A percentile compares a stretch with the other conserved stretches of the same genome.
Evolutionary conservation across 352 stramenopile species (phyloP).

Genomic region (Phytophthora crassamura): DNA sequence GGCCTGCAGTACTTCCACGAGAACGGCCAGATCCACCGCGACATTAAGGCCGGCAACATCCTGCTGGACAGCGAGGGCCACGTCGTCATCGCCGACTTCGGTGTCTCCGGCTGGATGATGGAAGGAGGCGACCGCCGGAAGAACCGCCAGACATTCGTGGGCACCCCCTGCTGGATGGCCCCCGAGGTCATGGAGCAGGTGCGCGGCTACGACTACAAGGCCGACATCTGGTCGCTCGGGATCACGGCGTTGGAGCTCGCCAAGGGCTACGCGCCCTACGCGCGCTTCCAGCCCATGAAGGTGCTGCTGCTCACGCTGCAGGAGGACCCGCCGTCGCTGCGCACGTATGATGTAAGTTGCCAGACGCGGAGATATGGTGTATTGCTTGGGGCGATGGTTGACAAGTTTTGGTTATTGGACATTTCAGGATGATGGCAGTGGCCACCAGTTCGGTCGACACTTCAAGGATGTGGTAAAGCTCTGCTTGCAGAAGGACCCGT

Average conservation of each 20-base stretch:
- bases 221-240: conserved; percentile 99
- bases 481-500: conserved; percentile 89
- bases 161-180: conserved; percentile 98
- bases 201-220: conserved; percentile 95
- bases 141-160: conserved; percentile 98
- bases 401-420: conserved; percentile 3
- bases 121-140: conserved; percentile 94
- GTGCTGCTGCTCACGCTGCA: conserved; percentile 97
- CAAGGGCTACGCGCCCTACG: conserved; percentile 99
- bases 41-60: conserved; percentile 99
- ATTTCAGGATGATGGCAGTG: conserved; percentile 79
- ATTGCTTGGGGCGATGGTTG: neutral
- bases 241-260: conserved; percentile 99
- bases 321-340: conserved; percentile 94
- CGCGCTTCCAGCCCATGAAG: conserved; percentile 98
- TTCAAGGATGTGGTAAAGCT: conserved; percentile 91
- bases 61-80: conserved; percentile 93
- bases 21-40: conserved; percentile 98
- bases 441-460: conserved; percentile 84
- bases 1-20: conserved; percentile 99
- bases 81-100: conserved; percentile 99
- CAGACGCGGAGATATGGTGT: neutral
- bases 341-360: conserved; percentile 85
- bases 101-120: conserved; percentile 98
- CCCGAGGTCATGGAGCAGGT: conserved; percentile 93